phyloP scores from a whole-genome alignment of 192 early-diverging fungal genomes.

The Coemansia sp. region DNA sequence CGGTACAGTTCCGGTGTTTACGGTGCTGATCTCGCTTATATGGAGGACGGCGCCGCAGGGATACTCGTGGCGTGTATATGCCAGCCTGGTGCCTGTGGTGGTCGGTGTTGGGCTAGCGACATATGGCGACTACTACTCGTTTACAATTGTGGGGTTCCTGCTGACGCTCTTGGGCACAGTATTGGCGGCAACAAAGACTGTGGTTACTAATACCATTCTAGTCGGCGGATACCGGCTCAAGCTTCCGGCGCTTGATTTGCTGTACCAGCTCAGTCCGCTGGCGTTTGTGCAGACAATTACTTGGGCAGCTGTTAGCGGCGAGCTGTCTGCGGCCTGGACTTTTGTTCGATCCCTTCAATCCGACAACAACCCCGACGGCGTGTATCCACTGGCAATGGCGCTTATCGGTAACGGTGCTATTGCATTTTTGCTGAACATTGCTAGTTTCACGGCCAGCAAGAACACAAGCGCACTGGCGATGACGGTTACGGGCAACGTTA shows the following conservation, averaged over 20 bases:
- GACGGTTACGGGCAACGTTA: conserved; percentile 58
- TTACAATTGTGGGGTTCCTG: conserved; percentile 68
- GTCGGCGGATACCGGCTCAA: conserved; percentile 67
- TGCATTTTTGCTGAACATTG: conserved; percentile 86
- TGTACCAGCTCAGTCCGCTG: conserved; percentile 76
- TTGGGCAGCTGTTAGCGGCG: conserved; percentile 66
- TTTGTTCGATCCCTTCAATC: background rate
- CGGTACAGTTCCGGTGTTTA: conserved; percentile 80
- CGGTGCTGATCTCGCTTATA: conserved; percentile 66
- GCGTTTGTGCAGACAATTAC: conserved; percentile 71
- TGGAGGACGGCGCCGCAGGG: conserved; percentile 14
- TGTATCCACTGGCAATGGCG: conserved; percentile 35
- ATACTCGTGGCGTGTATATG: conserved; percentile 46
- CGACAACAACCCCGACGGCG: background rate
- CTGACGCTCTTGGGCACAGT: conserved; percentile 78
- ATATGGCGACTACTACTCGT: conserved; percentile 78
- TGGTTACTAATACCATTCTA: conserved; percentile 78
- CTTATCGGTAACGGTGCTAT: conserved; percentile 74
- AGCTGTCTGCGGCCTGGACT: conserved; percentile 38
- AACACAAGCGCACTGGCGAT: conserved; percentile 73
- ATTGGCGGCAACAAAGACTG: conserved; percentile 77
- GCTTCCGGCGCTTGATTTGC: conserved; percentile 77
- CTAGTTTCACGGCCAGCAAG: conserved; percentile 83
- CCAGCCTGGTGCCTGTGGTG: conserved; percentile 55
- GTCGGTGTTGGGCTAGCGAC: conserved; percentile 83